A percentile compares a stretch with the other conserved stretches of the same genome.
phyloP scores from a whole-genome alignment of 2,329 filamentous ascomycete species.

The Calonectria pauciramosa region DNA sequence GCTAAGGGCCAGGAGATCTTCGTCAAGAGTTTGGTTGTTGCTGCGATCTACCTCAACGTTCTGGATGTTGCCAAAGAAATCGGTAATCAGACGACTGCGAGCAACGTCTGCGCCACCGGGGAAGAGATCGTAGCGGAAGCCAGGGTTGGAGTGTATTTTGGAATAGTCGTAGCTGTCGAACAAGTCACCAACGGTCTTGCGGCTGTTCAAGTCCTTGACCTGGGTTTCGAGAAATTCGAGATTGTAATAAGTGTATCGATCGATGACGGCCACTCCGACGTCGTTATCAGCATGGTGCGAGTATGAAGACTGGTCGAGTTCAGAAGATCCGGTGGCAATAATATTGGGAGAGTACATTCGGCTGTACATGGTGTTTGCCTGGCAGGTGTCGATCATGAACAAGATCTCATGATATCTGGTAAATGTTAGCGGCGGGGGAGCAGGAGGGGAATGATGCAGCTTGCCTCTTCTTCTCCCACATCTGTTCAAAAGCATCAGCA shows the following conservation, averaged over 20 bases:
- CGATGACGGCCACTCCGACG: constrained; percentile 97
- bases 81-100: constrained; percentile 86
- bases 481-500: constrained; percentile 97
- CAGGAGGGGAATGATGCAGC: not conserved
- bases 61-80: constrained; percentile 99
- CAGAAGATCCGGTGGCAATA: constrained; percentile 95
- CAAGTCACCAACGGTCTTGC: constrained; percentile 91
- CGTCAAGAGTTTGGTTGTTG: constrained; percentile 71
- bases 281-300: constrained; percentile 98
- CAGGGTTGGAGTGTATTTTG: constrained; percentile 94
- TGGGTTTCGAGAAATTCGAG: constrained; percentile 95
- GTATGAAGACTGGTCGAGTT: constrained; percentile 96
- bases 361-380: constrained; percentile 99
- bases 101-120: constrained; percentile 84
- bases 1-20: constrained; percentile 84
- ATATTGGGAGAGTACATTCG: constrained; percentile 99
- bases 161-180: constrained; percentile 96
- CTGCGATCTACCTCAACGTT: constrained; percentile 88
- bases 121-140: constrained; percentile 96
- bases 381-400: constrained; percentile 99
- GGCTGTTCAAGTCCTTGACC: constrained; percentile 86
- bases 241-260: constrained; percentile 98
- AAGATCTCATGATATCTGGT: constrained; percentile 92
- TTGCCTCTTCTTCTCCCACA: constrained; percentile 99
- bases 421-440: not conserved